These are phyloP conservation scores for Potentilla sterilis DNA, from an alignment of 306 rosid genomes.

Conservation along the genomic window DNA sequence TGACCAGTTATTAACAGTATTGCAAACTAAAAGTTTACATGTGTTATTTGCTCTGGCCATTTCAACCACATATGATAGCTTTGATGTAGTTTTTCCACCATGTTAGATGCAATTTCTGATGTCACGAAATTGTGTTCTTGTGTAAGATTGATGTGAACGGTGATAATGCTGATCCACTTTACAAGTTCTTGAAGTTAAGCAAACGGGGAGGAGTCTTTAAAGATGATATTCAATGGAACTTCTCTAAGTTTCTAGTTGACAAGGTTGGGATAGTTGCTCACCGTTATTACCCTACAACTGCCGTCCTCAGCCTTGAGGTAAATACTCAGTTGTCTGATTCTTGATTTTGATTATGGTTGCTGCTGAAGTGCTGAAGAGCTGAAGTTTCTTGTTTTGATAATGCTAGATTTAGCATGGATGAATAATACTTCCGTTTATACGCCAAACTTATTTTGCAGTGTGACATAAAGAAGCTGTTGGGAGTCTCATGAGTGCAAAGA, in stretches of 20 bases:
- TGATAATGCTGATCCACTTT: constrained; percentile 56
- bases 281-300: constrained; percentile 75
- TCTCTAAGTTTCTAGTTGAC: constrained; percentile 65
- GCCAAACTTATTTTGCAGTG: constrained; percentile 33
- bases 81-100: background rate
- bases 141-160: constrained; percentile 83
- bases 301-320: constrained; percentile 77
- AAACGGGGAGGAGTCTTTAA: constrained; percentile 81
- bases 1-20: background rate
- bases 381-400: background rate
- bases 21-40: background rate
- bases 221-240: constrained; percentile 87
- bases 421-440: background rate
- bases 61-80: background rate
- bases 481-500: constrained; percentile 28
- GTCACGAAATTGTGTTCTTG: background rate
- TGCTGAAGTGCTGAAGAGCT: too few species aligned
- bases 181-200: constrained; percentile 63
- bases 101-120: background rate
- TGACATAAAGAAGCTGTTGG: constrained; percentile 58
- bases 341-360: background rate
- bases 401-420: background rate
- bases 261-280: constrained; percentile 62
- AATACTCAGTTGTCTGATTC: background rate
- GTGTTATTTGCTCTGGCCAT: background rate